A percentile compares a stretch with the other conserved stretches of the same genome.
Evolutionary conservation across 306 rosid species (phyloP).

Genomic region (Echinosophora koreensis): DNA sequence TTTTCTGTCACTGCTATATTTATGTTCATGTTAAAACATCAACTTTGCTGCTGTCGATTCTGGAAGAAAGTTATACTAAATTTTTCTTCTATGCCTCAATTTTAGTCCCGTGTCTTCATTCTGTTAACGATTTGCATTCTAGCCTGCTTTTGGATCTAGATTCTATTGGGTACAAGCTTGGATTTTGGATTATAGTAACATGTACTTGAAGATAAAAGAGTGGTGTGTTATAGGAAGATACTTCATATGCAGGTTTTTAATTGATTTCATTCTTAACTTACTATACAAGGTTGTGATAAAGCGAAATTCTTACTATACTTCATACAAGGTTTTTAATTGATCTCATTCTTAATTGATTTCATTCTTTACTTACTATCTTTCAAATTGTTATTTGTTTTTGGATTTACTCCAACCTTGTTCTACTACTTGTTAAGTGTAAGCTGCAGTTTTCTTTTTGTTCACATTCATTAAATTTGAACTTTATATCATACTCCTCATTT

Average conservation of each 20-base stretch:
- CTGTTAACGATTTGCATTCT: background rate
- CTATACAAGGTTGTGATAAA: too few relatives aligned
- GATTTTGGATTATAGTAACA: background rate
- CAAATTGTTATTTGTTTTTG: background rate
- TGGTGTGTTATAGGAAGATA: background rate
- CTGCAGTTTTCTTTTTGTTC: background rate
- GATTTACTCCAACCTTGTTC: background rate
- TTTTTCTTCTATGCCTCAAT: background rate
- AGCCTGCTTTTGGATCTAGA: background rate
- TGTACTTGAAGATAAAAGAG: background rate
- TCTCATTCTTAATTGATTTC: background rate
- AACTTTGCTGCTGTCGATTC: background rate
- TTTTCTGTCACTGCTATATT: background rate
- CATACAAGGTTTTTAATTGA: too few relatives aligned
- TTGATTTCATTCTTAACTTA: background rate
- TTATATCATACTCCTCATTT: background rate
- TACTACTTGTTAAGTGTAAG: background rate
- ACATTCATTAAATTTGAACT: background rate
- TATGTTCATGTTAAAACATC: background rate
- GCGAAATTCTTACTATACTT: too few relatives aligned
- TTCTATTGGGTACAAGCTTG: background rate
- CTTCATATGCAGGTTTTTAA: too few relatives aligned
- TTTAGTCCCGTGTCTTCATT: background rate
- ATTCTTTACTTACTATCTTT: background rate
- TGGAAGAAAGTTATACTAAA: too few relatives aligned